phyloP scores from a whole-genome alignment of 805 yeast species.

The Blastobotrys robertii region DNA sequence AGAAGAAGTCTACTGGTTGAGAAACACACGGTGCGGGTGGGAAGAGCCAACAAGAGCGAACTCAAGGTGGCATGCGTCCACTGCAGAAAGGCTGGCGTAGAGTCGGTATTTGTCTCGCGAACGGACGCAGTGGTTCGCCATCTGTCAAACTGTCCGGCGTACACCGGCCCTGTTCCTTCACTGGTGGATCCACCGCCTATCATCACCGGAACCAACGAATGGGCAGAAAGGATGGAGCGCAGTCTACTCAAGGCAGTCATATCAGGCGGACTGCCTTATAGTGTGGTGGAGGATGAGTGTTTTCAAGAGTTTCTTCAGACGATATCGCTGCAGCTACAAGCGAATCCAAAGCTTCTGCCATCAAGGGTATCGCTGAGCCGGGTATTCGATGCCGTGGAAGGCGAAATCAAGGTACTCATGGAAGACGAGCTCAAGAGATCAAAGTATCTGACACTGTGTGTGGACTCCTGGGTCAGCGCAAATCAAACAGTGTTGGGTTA shows the following conservation, averaged over 20 bases:
- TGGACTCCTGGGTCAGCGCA: conserved; percentile 3
- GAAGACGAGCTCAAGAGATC: not conserved
- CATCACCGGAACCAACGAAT: not conserved
- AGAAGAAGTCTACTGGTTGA: conserved; percentile 3
- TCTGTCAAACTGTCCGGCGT: not conserved
- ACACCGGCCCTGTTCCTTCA: conserved; percentile 1
- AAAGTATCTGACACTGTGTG: conserved; percentile 1
- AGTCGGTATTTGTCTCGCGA: conserved; percentile 2
- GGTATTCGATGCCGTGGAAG: not conserved
- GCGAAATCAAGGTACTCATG: not conserved
- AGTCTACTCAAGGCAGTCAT: not conserved
- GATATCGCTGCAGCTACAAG: not conserved
- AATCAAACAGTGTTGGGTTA: not conserved
- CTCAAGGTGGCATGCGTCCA: conserved; percentile 4
- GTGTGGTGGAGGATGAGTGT: not conserved
- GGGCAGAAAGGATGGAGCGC: conserved; percentile 1
- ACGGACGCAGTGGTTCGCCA: conserved; percentile 3
- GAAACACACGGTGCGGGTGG: conserved; percentile 2
- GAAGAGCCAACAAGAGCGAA: conserved; percentile 4
- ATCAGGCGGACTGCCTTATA: not conserved
- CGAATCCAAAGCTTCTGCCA: conserved; percentile 1
- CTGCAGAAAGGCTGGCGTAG: conserved; percentile 2
- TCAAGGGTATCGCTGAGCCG: conserved; percentile 1
- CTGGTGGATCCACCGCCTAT: not conserved
- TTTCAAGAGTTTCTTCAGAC: conserved; percentile 3